Evolutionary conservation across 2,329 filamentous ascomycete genomes (phyloP), one percentile per base, ranked within the genome.

Genomic region (Lachnellula willkommii): DNA sequence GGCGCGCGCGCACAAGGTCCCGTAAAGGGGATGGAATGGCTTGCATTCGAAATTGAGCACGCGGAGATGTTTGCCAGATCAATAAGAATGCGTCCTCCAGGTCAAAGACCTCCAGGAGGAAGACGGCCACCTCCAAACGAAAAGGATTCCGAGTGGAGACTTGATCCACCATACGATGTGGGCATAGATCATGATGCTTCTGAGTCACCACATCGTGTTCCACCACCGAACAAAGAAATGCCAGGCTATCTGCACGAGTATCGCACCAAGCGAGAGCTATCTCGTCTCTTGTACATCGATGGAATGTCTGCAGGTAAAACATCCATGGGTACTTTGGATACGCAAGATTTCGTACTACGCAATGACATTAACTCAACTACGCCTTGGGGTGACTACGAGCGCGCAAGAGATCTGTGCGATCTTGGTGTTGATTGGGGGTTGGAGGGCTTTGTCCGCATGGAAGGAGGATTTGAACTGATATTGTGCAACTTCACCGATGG

Each of bases 21-120:
- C 0, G 77, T 88, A 0, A 69, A 71, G 2, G 78, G 76, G 0
- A 79, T 77, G 3, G 84, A 90, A 64, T 90, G 88, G 87, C 74
- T 91, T 1, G 88, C 88, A 0, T 91, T 90, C 65, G 88, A 91
- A 68, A 79, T 86, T 3, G 87, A 91, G 63, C 88, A 91, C 69
- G 84, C 87, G 0, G 75, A 87, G 61, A 67, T 75, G 2, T 90
- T 91, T 70, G 83, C 86, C 1, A 68, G 47, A 53, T 32, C 46
- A 5, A 22, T 42, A 42, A 40, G 37, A 14, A n/a, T 39, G 24
- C 24, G 47, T 17, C 52, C 52, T n/a, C 51, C 55, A n/a, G 47
- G 45, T 15, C 50, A 57, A 39, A 45, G 59, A 45, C 37, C 46
- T 11, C 51, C 53, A 43, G 57, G 50, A 7, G 12, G 46, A 49